These are phyloP conservation scores for Acanthamoeba castellanii DNA, from an alignment of 208 protist genomes.

Conservation along the genomic window DNA sequence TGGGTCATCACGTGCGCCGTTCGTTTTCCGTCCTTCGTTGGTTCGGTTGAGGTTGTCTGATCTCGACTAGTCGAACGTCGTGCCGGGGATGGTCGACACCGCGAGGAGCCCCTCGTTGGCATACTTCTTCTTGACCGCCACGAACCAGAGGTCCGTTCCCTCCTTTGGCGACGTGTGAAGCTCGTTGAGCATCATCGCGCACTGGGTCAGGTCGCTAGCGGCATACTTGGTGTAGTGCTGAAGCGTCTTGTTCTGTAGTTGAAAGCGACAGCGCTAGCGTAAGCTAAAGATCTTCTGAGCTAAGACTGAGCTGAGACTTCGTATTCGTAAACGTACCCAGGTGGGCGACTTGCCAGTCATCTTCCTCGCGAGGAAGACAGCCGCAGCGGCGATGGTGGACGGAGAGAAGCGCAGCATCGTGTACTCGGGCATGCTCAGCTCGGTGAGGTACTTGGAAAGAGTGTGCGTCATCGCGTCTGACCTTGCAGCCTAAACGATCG, in stretches of 20 bases:
- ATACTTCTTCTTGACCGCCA: constrained; percentile 64
- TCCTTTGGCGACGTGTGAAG: constrained; percentile 37
- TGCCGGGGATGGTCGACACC: constrained; percentile 28
- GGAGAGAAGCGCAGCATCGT: constrained; percentile 78
- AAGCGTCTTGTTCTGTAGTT: constrained; percentile 52
- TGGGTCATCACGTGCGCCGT: background rate
- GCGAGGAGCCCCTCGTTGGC: constrained; percentile 51
- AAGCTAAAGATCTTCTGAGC: background rate
- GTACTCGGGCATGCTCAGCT: constrained; percentile 83
- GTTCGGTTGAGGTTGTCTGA: background rate
- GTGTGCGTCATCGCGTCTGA: constrained; percentile 60
- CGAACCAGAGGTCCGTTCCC: background rate
- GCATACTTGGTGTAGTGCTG: constrained; percentile 69
- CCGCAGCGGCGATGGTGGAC: constrained; percentile 85
- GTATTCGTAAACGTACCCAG: background rate
- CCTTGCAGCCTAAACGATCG: constrained; percentile 3
- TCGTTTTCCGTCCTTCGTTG: background rate
- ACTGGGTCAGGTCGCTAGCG: background rate
- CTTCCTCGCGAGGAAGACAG: constrained; percentile 79
- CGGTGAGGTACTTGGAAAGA: constrained; percentile 78
- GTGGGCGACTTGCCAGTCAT: constrained; percentile 65
- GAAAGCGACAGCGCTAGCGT: background rate
- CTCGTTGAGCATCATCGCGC: constrained; percentile 45
- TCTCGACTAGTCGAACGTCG: constrained; percentile 19
- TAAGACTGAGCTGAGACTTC: background rate